Evolutionary conservation across 2,329 filamentous ascomycete genomes (phyloP), one percentile per base, ranked within the genome.

Genomic region (Paramyrothecium roridum): DNA sequence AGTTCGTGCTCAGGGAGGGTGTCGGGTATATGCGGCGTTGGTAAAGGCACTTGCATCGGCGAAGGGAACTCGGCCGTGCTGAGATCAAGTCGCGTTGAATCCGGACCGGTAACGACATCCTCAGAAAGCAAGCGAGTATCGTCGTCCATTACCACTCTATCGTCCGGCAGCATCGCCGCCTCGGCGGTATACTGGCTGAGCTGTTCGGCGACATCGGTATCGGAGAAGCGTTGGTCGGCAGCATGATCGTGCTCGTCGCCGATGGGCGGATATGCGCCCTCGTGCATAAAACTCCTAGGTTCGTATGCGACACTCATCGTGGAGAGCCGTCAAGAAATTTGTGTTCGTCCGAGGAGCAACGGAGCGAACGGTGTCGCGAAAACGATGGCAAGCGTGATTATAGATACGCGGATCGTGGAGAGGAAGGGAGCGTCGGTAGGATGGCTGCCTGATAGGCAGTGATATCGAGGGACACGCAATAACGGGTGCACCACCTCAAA

Each of bases 231-330:
- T 55, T 77, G 72, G 50, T 75, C 69, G 54, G 69, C 65, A 45
- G 67, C 68, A 48, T 76, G 71, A 48, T 78, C 76, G 54, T 72
- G 68, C 16, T 75, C 73, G 59, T 78, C 76, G 47, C 72, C 74
- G 54, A 80, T 78, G 22, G 75, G 66, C 10, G 79, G 73, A 56
- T 82, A 82, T 20, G 70, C 66, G 53, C 75, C 77, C 52, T 79
- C 76, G 54, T 80, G 73, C 43, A 80, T 73, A 57, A 81, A 79
- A 60, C 69, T 74, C 56, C 79, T 71, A 22, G 76, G 69, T 60
- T 83, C 79, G 63, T 79, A 83, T 45, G 78, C 79, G 62, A 83
- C 77, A 59, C 74, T 79, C 79, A 82, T 81, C 51, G 57, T 49
- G 51, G 51, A 50, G 26, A 30, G 26, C 26, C 26, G 26, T 30